Evolutionary conservation across 2,329 filamentous ascomycete species (phyloP).

Genomic region (Paraphaeosphaeria minitans): DNA sequence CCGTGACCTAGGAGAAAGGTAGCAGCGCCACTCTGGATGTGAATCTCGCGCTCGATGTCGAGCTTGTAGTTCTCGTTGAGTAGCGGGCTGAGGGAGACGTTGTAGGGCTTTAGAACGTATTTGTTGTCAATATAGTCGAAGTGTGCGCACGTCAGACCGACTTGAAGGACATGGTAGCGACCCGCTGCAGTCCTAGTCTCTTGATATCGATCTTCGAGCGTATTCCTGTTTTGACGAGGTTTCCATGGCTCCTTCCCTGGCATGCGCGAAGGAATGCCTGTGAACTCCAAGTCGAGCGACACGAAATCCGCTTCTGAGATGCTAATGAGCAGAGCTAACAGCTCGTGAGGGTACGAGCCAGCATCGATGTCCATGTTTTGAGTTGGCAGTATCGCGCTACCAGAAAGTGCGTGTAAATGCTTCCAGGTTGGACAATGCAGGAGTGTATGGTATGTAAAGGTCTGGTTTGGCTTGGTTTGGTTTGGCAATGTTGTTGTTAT

Average conservation of each 20-base stretch:
- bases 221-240: conserved; percentile 43
- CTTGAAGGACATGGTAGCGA: conserved; percentile 67
- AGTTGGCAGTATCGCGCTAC: conserved; percentile 23
- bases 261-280: conserved; percentile 60
- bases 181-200: conserved; percentile 66
- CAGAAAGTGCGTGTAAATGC: conserved; percentile 1
- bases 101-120: conserved; percentile 68
- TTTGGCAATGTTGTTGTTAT: not conserved
- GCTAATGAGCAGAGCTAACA: conserved; percentile 62
- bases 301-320: conserved; percentile 66
- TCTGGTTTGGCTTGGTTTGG: not conserved
- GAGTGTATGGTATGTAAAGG: not conserved
- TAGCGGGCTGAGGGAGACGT: conserved; percentile 66
- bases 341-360: conserved; percentile 54
- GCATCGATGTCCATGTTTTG: conserved; percentile 64
- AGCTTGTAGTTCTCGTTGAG: conserved; percentile 53
- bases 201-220: conserved; percentile 64
- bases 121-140: conserved; percentile 55
- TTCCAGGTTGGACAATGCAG: not conserved
- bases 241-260: conserved; percentile 40
- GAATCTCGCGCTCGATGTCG: conserved; percentile 65
- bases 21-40: conserved; percentile 63
- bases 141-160: conserved; percentile 69
- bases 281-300: conserved; percentile 69
- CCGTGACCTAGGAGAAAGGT: conserved; percentile 64